Percentiles rank a stretch among this genome's conserved stretches.
These are phyloP conservation scores for Trichophyton verrucosum DNA, from an alignment of 2,329 filamentous ascomycete species.

Conservation along the genomic window DNA sequence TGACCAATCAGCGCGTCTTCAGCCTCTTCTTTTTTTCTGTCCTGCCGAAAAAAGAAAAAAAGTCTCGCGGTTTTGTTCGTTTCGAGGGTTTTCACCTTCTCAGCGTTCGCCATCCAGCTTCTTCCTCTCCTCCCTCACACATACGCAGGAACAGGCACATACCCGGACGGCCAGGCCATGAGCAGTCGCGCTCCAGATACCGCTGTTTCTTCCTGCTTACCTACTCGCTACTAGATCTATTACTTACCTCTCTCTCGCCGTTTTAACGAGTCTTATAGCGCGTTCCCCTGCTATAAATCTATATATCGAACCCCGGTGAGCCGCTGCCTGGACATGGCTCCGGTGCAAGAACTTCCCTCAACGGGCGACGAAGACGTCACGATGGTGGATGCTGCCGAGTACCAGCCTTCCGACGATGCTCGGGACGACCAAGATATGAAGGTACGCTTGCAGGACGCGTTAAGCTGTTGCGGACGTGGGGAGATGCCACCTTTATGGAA, in stretches of 20 bases:
- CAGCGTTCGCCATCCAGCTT: constrained; percentile 6
- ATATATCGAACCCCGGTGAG: neutral
- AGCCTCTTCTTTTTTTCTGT: constrained; percentile 23
- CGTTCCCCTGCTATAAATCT: neutral
- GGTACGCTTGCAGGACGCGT: constrained; percentile 31
- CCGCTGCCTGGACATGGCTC: constrained; percentile 27
- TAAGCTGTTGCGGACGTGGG: neutral
- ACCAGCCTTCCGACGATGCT: constrained; percentile 25
- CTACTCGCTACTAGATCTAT: neutral
- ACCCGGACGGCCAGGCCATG: neutral
- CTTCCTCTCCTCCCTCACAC: neutral
- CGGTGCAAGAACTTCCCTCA: constrained; percentile 24
- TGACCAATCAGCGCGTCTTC: constrained; percentile 27
- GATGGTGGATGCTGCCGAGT: constrained; percentile 34
- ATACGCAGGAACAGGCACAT: neutral
- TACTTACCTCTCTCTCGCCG: neutral
- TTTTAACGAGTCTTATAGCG: neutral
- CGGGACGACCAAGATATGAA: constrained; percentile 28
- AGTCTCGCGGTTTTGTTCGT: constrained; percentile 7
- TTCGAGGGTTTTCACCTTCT: neutral
- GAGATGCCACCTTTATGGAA: neutral
- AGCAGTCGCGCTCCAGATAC: neutral
- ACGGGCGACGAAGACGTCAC: constrained; percentile 36
- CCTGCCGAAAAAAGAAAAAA: constrained; percentile 13
- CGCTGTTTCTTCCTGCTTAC: neutral